Percentiles rank a stretch among this genome's conserved stretches.
Conservation (phyloP, 495 filamentous ascomycete genomes). For the Trichoderma reesei region DNA sequence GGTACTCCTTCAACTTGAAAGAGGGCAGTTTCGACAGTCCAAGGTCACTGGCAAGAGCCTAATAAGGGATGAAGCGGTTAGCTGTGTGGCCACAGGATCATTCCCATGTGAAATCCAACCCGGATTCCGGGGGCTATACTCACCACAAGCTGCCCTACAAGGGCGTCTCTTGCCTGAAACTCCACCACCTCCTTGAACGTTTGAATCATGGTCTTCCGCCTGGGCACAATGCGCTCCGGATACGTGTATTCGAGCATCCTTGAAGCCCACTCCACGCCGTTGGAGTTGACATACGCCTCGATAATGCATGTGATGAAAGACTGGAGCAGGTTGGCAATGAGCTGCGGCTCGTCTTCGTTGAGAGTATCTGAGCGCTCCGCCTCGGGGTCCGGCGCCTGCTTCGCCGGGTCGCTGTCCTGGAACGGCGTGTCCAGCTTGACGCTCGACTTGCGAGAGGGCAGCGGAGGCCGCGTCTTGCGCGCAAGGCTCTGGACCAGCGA, state of each 20-base stretch:
- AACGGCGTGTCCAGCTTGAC: slow-evolving; percentile 44
- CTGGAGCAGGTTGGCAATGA: slow-evolving; percentile 65
- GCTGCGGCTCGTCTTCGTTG: slow-evolving; percentile 47
- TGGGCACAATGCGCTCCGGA: slow-evolving; percentile 48
- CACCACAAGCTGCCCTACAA: slow-evolving; percentile 70
- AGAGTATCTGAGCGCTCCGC: slow-evolving; percentile 44
- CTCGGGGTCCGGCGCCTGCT: slow-evolving; percentile 72
- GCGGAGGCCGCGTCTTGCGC: slow-evolving; percentile 59
- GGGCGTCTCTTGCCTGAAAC: slow-evolving; percentile 53
- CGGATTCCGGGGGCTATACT: slow-evolving; percentile 19
- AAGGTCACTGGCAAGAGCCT: slow-evolving; percentile 68
- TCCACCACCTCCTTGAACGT: slow-evolving; percentile 53
- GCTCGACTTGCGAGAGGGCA: slow-evolving; percentile 60
- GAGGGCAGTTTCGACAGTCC: slow-evolving; percentile 31
- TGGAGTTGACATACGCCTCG: slow-evolving; percentile 64
- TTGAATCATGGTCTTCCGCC: slow-evolving; percentile 47
- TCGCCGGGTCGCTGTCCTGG: slow-evolving; percentile 32
- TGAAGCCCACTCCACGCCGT: slow-evolving; percentile 63
- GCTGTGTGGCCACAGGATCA: too few relatives aligned
- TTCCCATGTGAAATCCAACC: not conserved
- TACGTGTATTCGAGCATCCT: slow-evolving; percentile 63
- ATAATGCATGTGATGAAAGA: slow-evolving; percentile 79
- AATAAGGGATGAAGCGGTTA: slow-evolving; percentile 3
- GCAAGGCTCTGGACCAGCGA: slow-evolving; percentile 67
- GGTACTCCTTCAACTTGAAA: slow-evolving; percentile 23